Evolutionary conservation across 805 yeast genomes (phyloP), one percentile per base, ranked within the genome.

Genomic region (Candida nitratophila): DNA sequence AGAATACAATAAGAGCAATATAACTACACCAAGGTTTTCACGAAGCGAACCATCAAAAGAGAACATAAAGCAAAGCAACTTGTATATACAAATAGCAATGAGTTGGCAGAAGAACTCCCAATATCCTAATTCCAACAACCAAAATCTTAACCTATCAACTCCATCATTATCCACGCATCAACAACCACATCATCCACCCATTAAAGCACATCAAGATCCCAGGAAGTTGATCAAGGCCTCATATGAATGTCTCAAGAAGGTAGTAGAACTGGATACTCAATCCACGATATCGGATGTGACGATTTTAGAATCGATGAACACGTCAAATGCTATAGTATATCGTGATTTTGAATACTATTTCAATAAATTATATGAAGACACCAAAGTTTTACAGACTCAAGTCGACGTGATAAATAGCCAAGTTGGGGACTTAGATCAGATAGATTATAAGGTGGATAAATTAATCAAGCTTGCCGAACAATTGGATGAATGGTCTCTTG

Each of bases 401-500:
- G 11, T 39, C 44, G 41, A 57, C 57, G 44, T 44, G 39, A 19
- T 53, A 44, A 44, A 54, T 52, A 44, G 50, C 59, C 46, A 64
- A 16, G 47, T 47, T 4, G 53, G 48, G 48, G 48, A 57, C n/a
- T 35, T 71, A 10, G 54, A 50, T 15, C 42, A 42, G 8, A 38
- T 72, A 14, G 75, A 71, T 42, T 37, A 49, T 2, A 55, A 62
- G 31, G 66, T 74, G 2, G 63, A 56, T 3, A 66, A 66, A 33
- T 56, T 79, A 29, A 77, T 73, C 40, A 58, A 54, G 2, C 49
- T 84, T 3, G 70, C 75, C 11, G 61, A 63, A 21, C 89, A 85
- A 49, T 53, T 85, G 31, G 86, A 82, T 45, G 74, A 71, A 47
- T 81, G 84, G 77, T 70, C 81, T 6, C 59, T 66, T 22, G 86